Percentiles rank a stretch among this genome's conserved stretches.
These are phyloP conservation scores for Tricharina praecox DNA, from an alignment of 495 filamentous ascomycete genomes.

Conservation along the genomic window DNA sequence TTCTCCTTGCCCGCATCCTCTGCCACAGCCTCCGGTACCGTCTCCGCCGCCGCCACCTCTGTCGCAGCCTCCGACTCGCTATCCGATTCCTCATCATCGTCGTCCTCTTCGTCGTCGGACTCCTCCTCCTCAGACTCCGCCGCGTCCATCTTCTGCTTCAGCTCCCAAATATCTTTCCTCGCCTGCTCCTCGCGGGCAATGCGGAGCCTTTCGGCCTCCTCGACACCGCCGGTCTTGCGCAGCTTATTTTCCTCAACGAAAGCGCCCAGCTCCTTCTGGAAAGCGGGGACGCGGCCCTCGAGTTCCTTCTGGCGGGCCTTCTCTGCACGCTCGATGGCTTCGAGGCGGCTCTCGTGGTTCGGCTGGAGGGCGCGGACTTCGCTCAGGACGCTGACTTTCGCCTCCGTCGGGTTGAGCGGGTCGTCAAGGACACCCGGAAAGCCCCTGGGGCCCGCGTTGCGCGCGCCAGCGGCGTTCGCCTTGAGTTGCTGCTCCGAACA, in stretches of 20 bases:
- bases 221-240: constrained; percentile 88
- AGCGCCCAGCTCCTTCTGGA: constrained; percentile 53
- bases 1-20: neutral
- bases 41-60: neutral
- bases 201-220: constrained; percentile 76
- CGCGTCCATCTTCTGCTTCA: constrained; percentile 34
- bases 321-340: constrained; percentile 91
- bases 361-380: constrained; percentile 90
- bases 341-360: constrained; percentile 79
- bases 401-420: constrained; percentile 58
- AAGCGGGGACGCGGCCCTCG: constrained; percentile 53
- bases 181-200: constrained; percentile 76
- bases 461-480: constrained; percentile 37
- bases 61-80: neutral
- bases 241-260: constrained; percentile 86
- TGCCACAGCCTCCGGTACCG: neutral
- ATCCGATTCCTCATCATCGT: constrained; percentile 15
- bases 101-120: constrained; percentile 14
- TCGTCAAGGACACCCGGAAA: constrained; percentile 44
- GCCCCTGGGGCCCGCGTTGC: constrained; percentile 37
- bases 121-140: constrained; percentile 18
- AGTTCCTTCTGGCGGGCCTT: constrained; percentile 75
- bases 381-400: constrained; percentile 77
- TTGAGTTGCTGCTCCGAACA: constrained; percentile 90
- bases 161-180: constrained; percentile 68